These are phyloP conservation scores for Fusarium sp. DNA, from an alignment of 2,329 filamentous ascomycete species.

Conservation along the genomic window DNA sequence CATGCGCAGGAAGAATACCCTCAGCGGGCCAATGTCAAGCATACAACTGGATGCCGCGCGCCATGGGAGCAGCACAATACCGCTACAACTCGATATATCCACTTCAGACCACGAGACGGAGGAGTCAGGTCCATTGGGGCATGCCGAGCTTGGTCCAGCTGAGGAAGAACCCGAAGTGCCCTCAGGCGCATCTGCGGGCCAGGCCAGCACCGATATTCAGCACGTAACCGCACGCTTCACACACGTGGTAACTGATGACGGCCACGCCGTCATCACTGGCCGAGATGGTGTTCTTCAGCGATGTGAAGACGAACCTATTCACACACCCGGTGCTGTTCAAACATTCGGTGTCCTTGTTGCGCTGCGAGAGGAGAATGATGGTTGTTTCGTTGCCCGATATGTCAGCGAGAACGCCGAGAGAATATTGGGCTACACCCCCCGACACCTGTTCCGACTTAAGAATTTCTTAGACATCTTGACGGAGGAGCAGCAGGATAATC, in stretches of 20 bases:
- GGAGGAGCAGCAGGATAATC: conserved; percentile 85
- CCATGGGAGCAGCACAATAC: conserved; percentile 47
- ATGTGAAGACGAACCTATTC: conserved; percentile 93
- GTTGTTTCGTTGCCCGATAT: conserved; percentile 75
- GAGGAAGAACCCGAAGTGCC: conserved; percentile 22
- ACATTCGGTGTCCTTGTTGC: conserved; percentile 83
- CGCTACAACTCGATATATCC: conserved; percentile 50
- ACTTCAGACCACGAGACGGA: conserved; percentile 49
- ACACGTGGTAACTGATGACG: conserved; percentile 79
- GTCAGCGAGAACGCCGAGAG: conserved; percentile 84
- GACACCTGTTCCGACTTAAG: conserved; percentile 77
- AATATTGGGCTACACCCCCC: conserved; percentile 81
- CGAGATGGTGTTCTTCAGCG: conserved; percentile 78
- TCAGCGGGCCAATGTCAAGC: conserved; percentile 56
- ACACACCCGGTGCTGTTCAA: conserved; percentile 85
- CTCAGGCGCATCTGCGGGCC: conserved; percentile 33
- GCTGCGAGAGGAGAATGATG: conserved; percentile 76
- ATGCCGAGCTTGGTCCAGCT: background rate
- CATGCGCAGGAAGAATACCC: conserved; percentile 49
- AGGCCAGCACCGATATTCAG: conserved; percentile 49
- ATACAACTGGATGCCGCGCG: conserved; percentile 59
- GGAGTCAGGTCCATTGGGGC: conserved; percentile 35
- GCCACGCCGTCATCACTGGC: conserved; percentile 86
- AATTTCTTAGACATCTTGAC: conserved; percentile 87
- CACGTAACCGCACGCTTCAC: conserved; percentile 81